Base-by-base conservation (phyloP, 1,139 yeast genomes). In the Suzukiozyma palmioleophila region DNA sequence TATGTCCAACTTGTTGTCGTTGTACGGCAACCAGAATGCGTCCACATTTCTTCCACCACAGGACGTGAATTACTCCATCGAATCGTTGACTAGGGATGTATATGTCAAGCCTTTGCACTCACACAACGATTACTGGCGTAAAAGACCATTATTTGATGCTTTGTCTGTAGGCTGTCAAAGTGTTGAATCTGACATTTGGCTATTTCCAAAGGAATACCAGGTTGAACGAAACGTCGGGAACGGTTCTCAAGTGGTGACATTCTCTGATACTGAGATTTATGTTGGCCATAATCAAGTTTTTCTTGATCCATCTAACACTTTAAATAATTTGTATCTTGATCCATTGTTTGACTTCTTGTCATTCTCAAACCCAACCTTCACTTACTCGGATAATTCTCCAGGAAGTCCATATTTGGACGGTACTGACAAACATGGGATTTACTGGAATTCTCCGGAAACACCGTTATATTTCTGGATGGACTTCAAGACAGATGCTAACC, bases 101-200 rank as follows among this genome's bases (percentile, higher is more conserved):
- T 57, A 66, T 27, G 57, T 73, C 26, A 66, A 70, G 39, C 76
- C 77, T 5, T 64, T 82, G 15, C 92, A 84, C 51, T 80, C 88
- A 0, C 92, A 84, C 53, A 84, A 84, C 52, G 92, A 84, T 54
- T 84, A 84, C 56, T 81, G 87, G 88, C 64, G 90, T 47, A 47
- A 56, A 2, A 55, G 63, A 4, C 92, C 92, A 0, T 62, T 84
- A 8, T 66, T 77, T 42, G 83, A 80, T 43, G 90, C 89, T 0
- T 57, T 83, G 28, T 62, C 69, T 11, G 58, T 62, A 24, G 92
- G 90, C 1, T 73, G 77, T 21, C 68, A 68, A 37, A 78, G 87
- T 37, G 72, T 83, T 8, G 92, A 84, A 57, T 84, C 85, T 18
- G 94, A 84, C 54, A 75, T 83, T 32, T 84, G 88, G 88, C 59